These are phyloP conservation scores for Claviceps cyperi DNA, from an alignment of 2,329 filamentous ascomycete genomes.

Conservation along the genomic window DNA sequence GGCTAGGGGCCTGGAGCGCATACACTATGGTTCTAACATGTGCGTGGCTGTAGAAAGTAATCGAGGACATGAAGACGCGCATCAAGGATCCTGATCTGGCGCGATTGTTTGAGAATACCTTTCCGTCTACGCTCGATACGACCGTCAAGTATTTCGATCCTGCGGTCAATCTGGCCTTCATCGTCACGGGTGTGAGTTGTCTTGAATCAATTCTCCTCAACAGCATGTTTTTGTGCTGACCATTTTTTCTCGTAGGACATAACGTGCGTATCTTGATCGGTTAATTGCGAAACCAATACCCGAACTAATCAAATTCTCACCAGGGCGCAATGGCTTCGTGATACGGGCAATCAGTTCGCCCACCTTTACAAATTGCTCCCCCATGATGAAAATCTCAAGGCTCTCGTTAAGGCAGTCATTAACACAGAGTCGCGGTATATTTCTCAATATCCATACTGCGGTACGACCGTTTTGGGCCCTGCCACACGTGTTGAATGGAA, in stretches of 20 bases:
- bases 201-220: no score
- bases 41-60: conserved; percentile 11
- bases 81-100: conserved; percentile 49
- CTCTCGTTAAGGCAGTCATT: conserved; percentile 55
- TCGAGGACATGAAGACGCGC: conserved; percentile 21
- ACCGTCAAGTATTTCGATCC: conserved; percentile 63
- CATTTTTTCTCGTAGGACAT: conserved; percentile 9
- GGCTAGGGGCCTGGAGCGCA: no score
- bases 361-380: conserved; percentile 48
- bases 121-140: conserved; percentile 70
- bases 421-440: conserved; percentile 59
- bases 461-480: conserved; percentile 1
- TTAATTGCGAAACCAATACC: neutral
- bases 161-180: conserved; percentile 54
- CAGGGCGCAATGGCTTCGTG: conserved; percentile 53
- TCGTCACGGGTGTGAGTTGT: conserved; percentile 65
- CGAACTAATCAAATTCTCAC: neutral
- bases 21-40: neutral
- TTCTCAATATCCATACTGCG: conserved; percentile 59
- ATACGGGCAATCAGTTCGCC: conserved; percentile 64
- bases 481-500: neutral
- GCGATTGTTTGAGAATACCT: conserved; percentile 70
- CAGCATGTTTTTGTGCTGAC: conserved; percentile 35
- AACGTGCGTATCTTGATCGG: conserved; percentile 8
- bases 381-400: conserved; percentile 44